Evolutionary conservation across 2,329 filamentous ascomycete species (phyloP).

Genomic region (Thermothelomyces thermophilus): DNA sequence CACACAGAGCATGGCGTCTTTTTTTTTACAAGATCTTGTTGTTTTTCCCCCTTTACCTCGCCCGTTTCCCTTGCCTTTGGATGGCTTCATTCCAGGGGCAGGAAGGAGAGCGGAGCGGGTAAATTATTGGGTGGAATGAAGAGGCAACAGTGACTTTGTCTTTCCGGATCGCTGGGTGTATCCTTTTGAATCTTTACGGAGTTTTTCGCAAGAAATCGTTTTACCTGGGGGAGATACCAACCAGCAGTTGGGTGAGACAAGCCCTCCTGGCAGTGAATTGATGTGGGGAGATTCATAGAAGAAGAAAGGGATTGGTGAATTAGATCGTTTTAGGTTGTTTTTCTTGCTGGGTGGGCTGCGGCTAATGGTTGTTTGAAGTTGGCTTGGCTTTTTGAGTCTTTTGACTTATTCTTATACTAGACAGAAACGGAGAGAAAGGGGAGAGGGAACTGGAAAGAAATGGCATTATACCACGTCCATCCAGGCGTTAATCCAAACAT

Average conservation of each 20-base stretch:
- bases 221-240: too few relatives aligned
- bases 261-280: not conserved
- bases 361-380: not conserved
- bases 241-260: not conserved
- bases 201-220: not conserved
- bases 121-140: not conserved
- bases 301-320: not conserved
- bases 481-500: not conserved
- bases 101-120: not conserved
- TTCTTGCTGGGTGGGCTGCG: not conserved
- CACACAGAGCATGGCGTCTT: conserved; percentile 10
- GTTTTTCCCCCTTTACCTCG: not conserved
- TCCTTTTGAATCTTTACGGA: not conserved
- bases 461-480: not conserved
- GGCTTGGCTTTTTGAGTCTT: not conserved
- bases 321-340: not conserved
- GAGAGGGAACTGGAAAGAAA: too few relatives aligned
- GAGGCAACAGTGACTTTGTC: conserved; percentile 2
- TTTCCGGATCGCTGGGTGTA: too few relatives aligned
- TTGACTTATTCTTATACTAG: not conserved
- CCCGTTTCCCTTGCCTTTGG: not conserved
- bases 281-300: not conserved
- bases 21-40: not conserved
- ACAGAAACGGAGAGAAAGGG: not conserved
- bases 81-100: not conserved